A percentile compares a stretch with the other conserved stretches of the same genome.
phyloP scores from a whole-genome alignment of 352 stramenopile species.

The Phytophthora crassamura region DNA sequence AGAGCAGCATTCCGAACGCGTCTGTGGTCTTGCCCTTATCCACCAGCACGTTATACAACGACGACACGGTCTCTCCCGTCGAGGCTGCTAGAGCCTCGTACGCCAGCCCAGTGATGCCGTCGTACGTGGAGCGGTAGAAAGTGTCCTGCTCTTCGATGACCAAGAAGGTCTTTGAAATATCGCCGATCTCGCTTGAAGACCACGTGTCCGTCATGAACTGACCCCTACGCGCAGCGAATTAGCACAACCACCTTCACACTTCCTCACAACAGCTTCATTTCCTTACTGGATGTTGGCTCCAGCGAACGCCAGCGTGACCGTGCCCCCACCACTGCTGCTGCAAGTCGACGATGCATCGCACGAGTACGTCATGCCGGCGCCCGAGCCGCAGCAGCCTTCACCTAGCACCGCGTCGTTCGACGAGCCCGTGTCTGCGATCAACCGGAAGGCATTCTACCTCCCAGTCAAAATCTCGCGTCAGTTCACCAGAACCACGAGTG shows the following conservation, averaged over 20 bases:
- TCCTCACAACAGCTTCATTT: conserved; percentile 8
- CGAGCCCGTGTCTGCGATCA: conserved; percentile 87
- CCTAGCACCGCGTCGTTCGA: conserved; percentile 81
- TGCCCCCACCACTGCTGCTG: conserved; percentile 23
- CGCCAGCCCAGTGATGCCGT: conserved; percentile 80
- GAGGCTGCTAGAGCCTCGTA: conserved; percentile 65
- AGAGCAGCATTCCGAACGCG: conserved; percentile 78
- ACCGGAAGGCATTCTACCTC: conserved; percentile 68
- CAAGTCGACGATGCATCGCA: conserved; percentile 77
- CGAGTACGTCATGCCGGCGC: conserved; percentile 61
- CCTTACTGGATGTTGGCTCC: conserved; percentile 69
- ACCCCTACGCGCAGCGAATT: conserved; percentile 38
- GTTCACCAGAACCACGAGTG: too few relatives aligned
- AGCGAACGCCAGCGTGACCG: conserved; percentile 58
- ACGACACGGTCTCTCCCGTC: conserved; percentile 43
- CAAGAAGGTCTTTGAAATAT: conserved; percentile 73
- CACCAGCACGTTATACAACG: conserved; percentile 68
- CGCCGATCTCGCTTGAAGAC: conserved; percentile 57
- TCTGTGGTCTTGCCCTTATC: conserved; percentile 47
- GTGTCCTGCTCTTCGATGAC: conserved; percentile 77
- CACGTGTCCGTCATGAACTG: conserved; percentile 77
- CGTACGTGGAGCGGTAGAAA: conserved; percentile 79
- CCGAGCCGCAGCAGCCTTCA: conserved; percentile 57
- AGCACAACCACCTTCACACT: neutral
- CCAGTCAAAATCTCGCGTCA: neutral